phyloP scores from a whole-genome alignment of 805 yeast genomes.

The Cyberlindnera nakhonratchasimensis region DNA sequence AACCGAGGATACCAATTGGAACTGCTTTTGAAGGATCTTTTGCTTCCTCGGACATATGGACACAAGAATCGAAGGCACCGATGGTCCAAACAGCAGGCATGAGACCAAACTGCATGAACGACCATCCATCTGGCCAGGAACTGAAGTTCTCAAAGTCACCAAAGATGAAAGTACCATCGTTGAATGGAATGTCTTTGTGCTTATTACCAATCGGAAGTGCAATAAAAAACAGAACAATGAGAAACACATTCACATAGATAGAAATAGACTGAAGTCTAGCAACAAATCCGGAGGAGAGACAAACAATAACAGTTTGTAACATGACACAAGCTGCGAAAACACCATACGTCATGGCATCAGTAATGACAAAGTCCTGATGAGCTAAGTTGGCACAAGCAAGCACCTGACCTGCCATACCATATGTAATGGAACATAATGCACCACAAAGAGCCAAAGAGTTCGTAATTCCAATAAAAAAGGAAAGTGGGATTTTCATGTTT shows the following conservation, averaged over 20 bases:
- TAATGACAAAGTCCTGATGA: slow-evolving; percentile 40
- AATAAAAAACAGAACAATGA: slow-evolving; percentile 50
- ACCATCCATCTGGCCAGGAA: slow-evolving; percentile 60
- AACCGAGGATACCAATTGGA: slow-evolving; percentile 62
- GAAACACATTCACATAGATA: slow-evolving; percentile 45
- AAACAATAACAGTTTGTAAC: slow-evolving; percentile 33
- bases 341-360: slow-evolving; percentile 55
- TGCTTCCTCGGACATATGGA: slow-evolving; percentile 74
- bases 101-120: slow-evolving; percentile 48
- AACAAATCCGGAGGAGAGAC: slow-evolving; percentile 48
- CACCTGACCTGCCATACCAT: slow-evolving; percentile 67
- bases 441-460: slow-evolving; percentile 64
- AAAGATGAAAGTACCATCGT: slow-evolving; percentile 52
- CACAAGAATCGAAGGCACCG: slow-evolving; percentile 69
- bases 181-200: slow-evolving; percentile 34
- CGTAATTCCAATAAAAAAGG: slow-evolving; percentile 62
- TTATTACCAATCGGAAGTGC: slow-evolving; percentile 57
- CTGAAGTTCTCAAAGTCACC: slow-evolving; percentile 47
- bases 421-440: slow-evolving; percentile 65
- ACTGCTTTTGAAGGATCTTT: slow-evolving; percentile 57
- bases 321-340: slow-evolving; percentile 59
- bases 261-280: slow-evolving; percentile 56
- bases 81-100: slow-evolving; percentile 76
- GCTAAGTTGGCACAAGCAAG: slow-evolving; percentile 49
- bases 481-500: slow-evolving; percentile 44